Conservation (phyloP, 345 rosid species). For the Noccaea bulbosa region DNA sequence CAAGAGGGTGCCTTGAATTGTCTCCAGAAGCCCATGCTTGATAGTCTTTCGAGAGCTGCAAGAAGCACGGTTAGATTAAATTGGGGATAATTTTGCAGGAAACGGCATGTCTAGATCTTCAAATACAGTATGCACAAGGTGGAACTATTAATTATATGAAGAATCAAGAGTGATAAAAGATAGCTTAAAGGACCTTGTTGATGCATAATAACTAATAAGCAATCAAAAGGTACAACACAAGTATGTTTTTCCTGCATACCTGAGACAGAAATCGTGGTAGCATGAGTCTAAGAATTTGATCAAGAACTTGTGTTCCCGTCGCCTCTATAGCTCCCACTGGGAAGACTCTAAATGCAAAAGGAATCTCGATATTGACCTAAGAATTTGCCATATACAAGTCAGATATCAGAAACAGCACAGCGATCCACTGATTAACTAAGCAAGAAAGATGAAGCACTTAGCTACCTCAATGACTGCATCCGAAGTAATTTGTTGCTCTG, state of each 20-base stretch:
- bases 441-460: constrained; percentile 1
- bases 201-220: neutral
- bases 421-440: neutral
- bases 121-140: neutral
- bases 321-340: constrained; percentile 77
- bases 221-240: neutral
- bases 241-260: constrained; percentile 51
- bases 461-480: constrained; percentile 88
- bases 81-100: neutral
- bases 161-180: constrained; percentile 12
- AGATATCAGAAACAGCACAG: constrained; percentile 22
- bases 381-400: neutral
- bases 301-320: constrained; percentile 79
- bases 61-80: neutral
- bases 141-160: neutral
- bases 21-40: constrained; percentile 93
- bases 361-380: constrained; percentile 80
- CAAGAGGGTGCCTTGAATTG: constrained; percentile 87
- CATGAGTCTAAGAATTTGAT: constrained; percentile 78
- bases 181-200: neutral
- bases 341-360: constrained; percentile 74
- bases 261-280: constrained; percentile 94
- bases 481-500: constrained; percentile 68
- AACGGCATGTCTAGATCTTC: neutral
- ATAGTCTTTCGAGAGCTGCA: constrained; percentile 86